These are phyloP conservation scores for Lathyrus sativus DNA, from an alignment of 306 rosid genomes.

Conservation along the genomic window DNA sequence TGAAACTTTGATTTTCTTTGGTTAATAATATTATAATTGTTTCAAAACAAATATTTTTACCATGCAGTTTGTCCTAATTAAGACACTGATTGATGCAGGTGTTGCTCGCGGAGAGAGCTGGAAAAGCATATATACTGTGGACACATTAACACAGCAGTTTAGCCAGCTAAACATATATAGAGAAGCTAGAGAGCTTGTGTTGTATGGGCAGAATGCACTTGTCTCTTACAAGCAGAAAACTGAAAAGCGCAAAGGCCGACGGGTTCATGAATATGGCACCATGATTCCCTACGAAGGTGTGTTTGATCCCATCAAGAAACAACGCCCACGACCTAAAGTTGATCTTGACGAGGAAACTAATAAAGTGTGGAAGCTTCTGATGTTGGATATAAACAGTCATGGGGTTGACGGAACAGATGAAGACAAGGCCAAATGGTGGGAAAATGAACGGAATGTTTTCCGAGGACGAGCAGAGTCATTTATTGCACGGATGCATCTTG, in stretches of 20 bases:
- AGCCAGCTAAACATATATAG: constrained; percentile 53
- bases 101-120: constrained; percentile 38
- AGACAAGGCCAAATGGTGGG: constrained; percentile 93
- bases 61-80: constrained; percentile 27
- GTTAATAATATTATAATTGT: constrained; percentile 25
- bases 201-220: constrained; percentile 54
- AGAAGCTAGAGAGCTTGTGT: constrained; percentile 51
- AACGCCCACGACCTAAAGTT: constrained; percentile 80
- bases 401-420: constrained; percentile 93
- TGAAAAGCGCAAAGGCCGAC: constrained; percentile 49
- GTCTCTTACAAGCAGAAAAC: constrained; percentile 52
- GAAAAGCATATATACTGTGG: constrained; percentile 43
- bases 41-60: constrained; percentile 30
- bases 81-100: constrained; percentile 51
- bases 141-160: constrained; percentile 55
- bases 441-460: constrained; percentile 91
- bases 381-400: constrained; percentile 80
- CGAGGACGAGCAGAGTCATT: constrained; percentile 93
- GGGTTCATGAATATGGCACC: constrained; percentile 57
- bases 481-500: constrained; percentile 97
- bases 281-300: constrained; percentile 54
- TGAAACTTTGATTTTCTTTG: neutral
- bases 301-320: constrained; percentile 67
- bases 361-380: constrained; percentile 90
- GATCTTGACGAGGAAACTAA: constrained; percentile 89